Evolutionary conservation across 2,329 filamentous ascomycete species (phyloP).

Genomic region (Sporothrix brasiliensis): DNA sequence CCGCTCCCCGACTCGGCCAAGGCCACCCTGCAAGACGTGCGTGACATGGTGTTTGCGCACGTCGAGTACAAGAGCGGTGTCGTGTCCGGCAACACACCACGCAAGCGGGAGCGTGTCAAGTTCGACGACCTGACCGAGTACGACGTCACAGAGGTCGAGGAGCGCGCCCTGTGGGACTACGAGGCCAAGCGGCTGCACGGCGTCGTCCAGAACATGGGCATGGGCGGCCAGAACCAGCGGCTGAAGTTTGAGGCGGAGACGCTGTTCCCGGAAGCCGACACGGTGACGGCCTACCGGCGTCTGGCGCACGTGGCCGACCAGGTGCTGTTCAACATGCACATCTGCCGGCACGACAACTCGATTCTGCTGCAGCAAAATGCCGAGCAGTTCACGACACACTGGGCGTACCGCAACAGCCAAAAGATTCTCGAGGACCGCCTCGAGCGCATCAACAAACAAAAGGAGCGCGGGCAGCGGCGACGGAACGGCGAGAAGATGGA

Average conservation of each 20-base stretch:
- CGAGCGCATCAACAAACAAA: conserved; percentile 15
- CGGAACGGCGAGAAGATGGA: conserved; percentile 2
- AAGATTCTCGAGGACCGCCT: conserved; percentile 24
- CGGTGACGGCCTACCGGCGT: conserved; percentile 14
- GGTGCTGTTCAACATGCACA: conserved; percentile 27
- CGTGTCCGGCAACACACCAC: conserved; percentile 21
- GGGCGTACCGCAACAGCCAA: conserved; percentile 25
- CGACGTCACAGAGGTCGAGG: conserved; percentile 27
- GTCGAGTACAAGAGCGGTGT: conserved; percentile 27
- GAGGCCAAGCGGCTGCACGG: conserved; percentile 21
- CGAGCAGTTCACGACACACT: background rate
- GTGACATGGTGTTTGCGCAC: conserved; percentile 18
- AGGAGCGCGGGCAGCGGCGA: background rate
- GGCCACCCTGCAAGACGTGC: conserved; percentile 3
- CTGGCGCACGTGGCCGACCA: conserved; percentile 24
- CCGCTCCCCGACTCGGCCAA: conserved; percentile 18
- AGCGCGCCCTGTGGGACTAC: conserved; percentile 22
- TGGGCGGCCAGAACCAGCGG: background rate
- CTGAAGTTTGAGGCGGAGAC: conserved; percentile 12
- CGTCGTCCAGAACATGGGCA: conserved; percentile 21
- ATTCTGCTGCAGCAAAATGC: conserved; percentile 15
- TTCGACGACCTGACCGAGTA: conserved; percentile 26
- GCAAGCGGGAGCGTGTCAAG: conserved; percentile 25
- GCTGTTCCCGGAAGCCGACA: conserved; percentile 23
- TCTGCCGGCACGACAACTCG: conserved; percentile 28